phyloP scores from a whole-genome alignment of 352 stramenopile species.

The Globisporangium spinosum region DNA sequence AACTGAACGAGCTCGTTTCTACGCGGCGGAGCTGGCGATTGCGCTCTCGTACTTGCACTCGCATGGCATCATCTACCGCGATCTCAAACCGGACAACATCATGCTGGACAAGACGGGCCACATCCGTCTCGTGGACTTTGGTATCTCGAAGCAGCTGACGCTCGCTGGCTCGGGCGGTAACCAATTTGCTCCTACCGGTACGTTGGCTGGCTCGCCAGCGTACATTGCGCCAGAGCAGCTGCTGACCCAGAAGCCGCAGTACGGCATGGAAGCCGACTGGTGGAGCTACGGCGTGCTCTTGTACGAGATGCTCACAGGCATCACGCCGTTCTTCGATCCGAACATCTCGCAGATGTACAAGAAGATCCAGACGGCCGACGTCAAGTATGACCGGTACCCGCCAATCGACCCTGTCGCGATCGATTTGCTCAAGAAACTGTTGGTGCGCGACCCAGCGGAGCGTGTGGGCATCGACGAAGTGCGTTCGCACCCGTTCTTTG shows the following conservation, averaged over 20 bases:
- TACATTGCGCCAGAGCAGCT: constrained; percentile 87
- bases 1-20: constrained; percentile 75
- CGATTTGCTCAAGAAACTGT: constrained; percentile 70
- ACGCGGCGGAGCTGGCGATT: constrained; percentile 84
- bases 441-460: constrained; percentile 68
- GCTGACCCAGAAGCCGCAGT: constrained; percentile 79
- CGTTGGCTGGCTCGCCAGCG: constrained; percentile 72
- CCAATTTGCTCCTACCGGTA: constrained; percentile 63
- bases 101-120: constrained; percentile 87
- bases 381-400: constrained; percentile 74
- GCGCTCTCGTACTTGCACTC: constrained; percentile 85
- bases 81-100: constrained; percentile 88
- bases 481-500: constrained; percentile 69
- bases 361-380: constrained; percentile 84
- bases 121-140: constrained; percentile 88
- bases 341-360: constrained; percentile 89
- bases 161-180: constrained; percentile 24
- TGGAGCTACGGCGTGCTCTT: constrained; percentile 90
- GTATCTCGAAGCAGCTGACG: constrained; percentile 84
- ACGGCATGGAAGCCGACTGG: constrained; percentile 88
- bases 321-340: constrained; percentile 84
- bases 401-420: constrained; percentile 63
- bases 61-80: constrained; percentile 85
- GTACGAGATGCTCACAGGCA: constrained; percentile 88
- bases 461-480: constrained; percentile 62